Evolutionary conservation across 2,329 filamentous ascomycete species (phyloP).

Genomic region (Ceratocystis eucalypticola): DNA sequence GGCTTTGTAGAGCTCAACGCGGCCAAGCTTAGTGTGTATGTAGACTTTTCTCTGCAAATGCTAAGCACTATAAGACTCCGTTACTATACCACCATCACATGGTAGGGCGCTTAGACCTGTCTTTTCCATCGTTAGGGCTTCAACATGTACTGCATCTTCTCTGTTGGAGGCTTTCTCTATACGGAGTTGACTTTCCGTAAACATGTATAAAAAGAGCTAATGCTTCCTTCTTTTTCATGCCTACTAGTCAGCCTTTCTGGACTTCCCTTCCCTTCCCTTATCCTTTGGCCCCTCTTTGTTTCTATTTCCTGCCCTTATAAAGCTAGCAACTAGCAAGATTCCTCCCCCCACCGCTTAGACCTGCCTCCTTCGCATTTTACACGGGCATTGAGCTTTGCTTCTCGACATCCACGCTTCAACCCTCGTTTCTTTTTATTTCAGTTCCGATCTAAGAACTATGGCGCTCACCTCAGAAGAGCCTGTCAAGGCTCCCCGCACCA

Average conservation of each 20-base stretch:
- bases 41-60: background rate
- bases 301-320: background rate
- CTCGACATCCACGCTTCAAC: background rate
- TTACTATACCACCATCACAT: background rate
- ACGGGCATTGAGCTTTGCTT: background rate
- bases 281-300: background rate
- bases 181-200: background rate
- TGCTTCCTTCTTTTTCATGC: background rate
- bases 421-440: background rate
- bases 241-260: background rate
- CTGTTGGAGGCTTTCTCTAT: background rate
- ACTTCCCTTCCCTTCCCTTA: background rate
- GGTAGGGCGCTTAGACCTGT: slow-evolving; percentile 4
- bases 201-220: background rate
- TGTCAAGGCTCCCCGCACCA: slow-evolving; percentile 33
- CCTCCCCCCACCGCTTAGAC: background rate
- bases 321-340: background rate
- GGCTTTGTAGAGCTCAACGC: background rate
- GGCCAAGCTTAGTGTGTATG: background rate
- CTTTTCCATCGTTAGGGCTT: background rate
- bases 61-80: background rate
- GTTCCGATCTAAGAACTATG: slow-evolving; percentile 20
- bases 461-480: slow-evolving; percentile 22
- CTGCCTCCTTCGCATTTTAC: background rate
- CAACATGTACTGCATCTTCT: background rate